Base-by-base conservation (phyloP, 495 filamentous ascomycete genomes). In the Talaromyces proteolyticus region DNA sequence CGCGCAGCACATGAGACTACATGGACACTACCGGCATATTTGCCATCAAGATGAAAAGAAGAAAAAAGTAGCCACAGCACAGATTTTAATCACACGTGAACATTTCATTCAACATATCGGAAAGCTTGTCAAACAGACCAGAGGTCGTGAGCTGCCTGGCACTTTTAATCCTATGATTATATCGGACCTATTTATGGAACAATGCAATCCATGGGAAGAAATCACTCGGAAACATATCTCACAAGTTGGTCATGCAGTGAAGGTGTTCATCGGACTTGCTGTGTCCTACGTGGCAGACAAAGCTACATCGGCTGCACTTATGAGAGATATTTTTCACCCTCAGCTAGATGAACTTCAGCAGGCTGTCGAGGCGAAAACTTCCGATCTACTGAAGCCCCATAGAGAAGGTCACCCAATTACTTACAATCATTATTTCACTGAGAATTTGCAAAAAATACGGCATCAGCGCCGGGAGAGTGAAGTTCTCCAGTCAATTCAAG, bases 381-480 rank as follows among this genome's bases (percentile, higher is more conserved):
- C 25, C 25, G 54, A 61, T 54, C 38, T 63, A 22, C 53, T 61
- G 16, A 42, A 46, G 36, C 50, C 52, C 22, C 53, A 65, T 50
- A 51, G 61, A 40, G 36, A 40, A 48, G 50, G 60, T 6, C 56
- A 60, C 52, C 42, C 57, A 19, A 82, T 84, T 26, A 82, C 78
- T 0, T 82, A 82, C 54, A 81, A 81, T 57, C 73, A 79, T 40
- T 69, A 77, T 21, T 74, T 76, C 40, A 72, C 73, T 0, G 72
- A 81, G 16, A 72, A 49, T 6, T 53, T 81, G 0, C 69, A 76
- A 47, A 71, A 70, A 20, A 55, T 63, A 11, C 66, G 57, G 4
- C 29, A 53, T 16, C 59, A 71, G 3, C 54, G 54, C 5, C 10
- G 53, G 19, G 53, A 62, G 56, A 48, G 52, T 3, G 55, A 66